Base-by-base conservation (phyloP, 345 rosid species). In the Hibiscus tridactylites region DNA sequence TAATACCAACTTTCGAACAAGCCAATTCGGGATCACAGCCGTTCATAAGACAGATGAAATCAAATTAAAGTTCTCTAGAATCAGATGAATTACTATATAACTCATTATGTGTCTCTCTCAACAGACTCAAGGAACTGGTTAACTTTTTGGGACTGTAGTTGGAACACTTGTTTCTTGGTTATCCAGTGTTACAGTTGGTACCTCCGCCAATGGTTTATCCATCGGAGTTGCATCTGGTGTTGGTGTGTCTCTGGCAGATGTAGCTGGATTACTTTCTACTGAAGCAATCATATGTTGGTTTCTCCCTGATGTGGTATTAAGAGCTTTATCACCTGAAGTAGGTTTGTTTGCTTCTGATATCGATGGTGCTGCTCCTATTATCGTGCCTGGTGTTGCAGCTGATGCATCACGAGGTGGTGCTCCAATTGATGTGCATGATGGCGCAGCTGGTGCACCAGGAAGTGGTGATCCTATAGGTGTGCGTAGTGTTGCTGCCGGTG, bases 341-440 rank as follows among this genome's bases (percentile, higher is more conserved):
- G 85, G 71, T 73, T 83, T 87, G 64, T 75, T 74, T 21, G 82
- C 77, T 61, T 84, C 82, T 12, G 71, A 53, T 33, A 75, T 62
- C 6, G 71, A 10, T 11, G 75, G 6, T 29, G 53, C 31, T 64
- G 81, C 65, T 67, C 67, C 80, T 33, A 84, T 65, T 37, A 65
- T 37, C 26, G 66, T 73, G 11, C 13, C 70, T 15, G 13, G 21
- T 49, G 70, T 72, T 37, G 86, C 75, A 50, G 74, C 66, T 16
- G 77, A 57, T 65, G 80, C 42, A 21, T 76, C 58, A 12, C 77
- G 4, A 28, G 68, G 71, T 56, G 60, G 31, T 46, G 37, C 19
- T 21, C 19, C 21, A 44, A 46, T 21, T 9, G 69, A 6, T 44
- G 70, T 10, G 68, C 21, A 3, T 17, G 49, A 0, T 44, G 21